Evolutionary conservation across 2,329 filamentous ascomycete genomes (phyloP), one percentile per base, ranked within the genome.

Genomic region (Exophiala bonariae): DNA sequence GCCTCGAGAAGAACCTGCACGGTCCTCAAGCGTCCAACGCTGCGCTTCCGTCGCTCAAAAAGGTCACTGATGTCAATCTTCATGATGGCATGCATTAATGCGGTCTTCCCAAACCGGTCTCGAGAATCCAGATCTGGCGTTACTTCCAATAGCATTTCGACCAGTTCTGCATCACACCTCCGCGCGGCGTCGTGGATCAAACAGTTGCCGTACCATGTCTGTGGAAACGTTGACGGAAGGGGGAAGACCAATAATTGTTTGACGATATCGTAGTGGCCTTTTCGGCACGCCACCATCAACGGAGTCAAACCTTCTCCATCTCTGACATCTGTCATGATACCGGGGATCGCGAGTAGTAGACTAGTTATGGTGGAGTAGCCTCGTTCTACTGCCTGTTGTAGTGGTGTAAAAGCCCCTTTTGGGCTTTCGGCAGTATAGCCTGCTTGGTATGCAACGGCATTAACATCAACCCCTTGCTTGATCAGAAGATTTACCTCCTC

Each of bases 71-170:
- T 38, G 26, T 55, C 52, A 28, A 34, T 28, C 39, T 52, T 50
- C 37, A 52, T 47, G 17, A 55, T 43, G 6, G 55, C 53, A 28
- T 58, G 52, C 54, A 58, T 58, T 18, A 58, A 14, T 9, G 55
- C 47, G 4, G 55, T 56, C 26, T 55, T 51, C 23, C 55, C 49
- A 22, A 56, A 58, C 7, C 31, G 40, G 34, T 58, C 55, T 26
- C 50, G 47, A 11, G 36, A 43, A 14, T 57, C 49, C 16, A 53
- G 41, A 34, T 52, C 41, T 11, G 45, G n/a, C 11, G 44, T 26
- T 3, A 26, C 40, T 26, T 49, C 47, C 20, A 54, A 19, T 5
- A 58, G 42, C 6, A 54, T 44, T 31, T 53, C 49, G 1, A 58
- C 54, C 14, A 58, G 35, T 3, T 38, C 28, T 4, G 45, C 26